Conservation (phyloP, 257 asterid genomes). For the Cinchona pubescens region DNA sequence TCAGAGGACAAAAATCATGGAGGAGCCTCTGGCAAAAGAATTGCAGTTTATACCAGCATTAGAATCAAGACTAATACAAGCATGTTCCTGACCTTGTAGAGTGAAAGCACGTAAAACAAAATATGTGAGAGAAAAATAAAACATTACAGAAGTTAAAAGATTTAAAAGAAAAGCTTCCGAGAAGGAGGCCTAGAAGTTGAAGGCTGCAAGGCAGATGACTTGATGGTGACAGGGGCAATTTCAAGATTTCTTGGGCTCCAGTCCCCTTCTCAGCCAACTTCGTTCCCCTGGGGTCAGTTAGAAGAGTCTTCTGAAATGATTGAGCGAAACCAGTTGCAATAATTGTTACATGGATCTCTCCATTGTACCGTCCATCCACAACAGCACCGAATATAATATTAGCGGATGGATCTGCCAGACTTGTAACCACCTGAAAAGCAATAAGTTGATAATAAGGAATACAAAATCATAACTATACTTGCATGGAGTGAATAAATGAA, state of each 20-base stretch:
- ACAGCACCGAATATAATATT: constrained; percentile 98
- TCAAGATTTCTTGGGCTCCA: constrained; percentile 33
- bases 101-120: constrained; percentile 11
- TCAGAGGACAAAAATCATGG: neutral
- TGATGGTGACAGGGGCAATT: constrained; percentile 40
- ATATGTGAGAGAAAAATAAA: neutral
- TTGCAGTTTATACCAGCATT: neutral
- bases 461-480: neutral
- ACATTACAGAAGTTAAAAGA: neutral
- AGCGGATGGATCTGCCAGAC: constrained; percentile 96
- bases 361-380: constrained; percentile 89
- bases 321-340: constrained; percentile 96
- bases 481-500: neutral
- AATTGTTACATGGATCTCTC: constrained; percentile 93
- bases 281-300: constrained; percentile 77
- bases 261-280: constrained; percentile 45
- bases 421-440: constrained; percentile 77
- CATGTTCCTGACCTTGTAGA: neutral
- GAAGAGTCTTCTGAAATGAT: constrained; percentile 72
- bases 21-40: constrained; percentile 6
- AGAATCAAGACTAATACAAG: constrained; percentile 2
- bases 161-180: constrained; percentile 49
- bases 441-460: neutral
- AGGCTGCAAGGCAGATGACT: constrained; percentile 31
- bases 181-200: constrained; percentile 27